These are phyloP conservation scores for Lyophyllum shimeji DNA, from an alignment of 768 basidiomycete genomes.

Conservation along the genomic window DNA sequence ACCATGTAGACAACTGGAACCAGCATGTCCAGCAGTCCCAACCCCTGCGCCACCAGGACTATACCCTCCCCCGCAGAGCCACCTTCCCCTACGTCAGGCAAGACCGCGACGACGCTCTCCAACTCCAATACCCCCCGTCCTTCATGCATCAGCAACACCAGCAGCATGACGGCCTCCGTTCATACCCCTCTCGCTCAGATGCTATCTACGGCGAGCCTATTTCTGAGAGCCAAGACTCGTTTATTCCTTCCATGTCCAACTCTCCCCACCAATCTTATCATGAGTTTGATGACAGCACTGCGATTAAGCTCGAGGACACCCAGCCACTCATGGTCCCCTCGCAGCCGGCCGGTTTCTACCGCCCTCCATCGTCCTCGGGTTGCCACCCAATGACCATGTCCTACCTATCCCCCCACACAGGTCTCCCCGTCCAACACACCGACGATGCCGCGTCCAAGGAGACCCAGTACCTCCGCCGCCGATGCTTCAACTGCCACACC, in stretches of 20 bases:
- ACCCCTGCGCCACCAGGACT: slow-evolving; percentile 40
- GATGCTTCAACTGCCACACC: slow-evolving; percentile 91
- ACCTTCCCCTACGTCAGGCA: slow-evolving; percentile 79
- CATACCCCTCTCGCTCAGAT: slow-evolving; percentile 32
- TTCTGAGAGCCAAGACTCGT: slow-evolving; percentile 34
- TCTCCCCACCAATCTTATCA: slow-evolving; percentile 46
- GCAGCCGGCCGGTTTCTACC: slow-evolving; percentile 51
- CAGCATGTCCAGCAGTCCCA: slow-evolving; percentile 33
- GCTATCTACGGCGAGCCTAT: slow-evolving; percentile 34
- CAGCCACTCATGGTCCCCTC: slow-evolving; percentile 63
- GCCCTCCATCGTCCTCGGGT: slow-evolving; percentile 24
- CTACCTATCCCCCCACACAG: slow-evolving; percentile 42
- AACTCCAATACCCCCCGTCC: slow-evolving; percentile 38
- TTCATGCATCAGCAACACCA: slow-evolving; percentile 46
- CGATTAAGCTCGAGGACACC: slow-evolving; percentile 70
- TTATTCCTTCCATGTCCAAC: slow-evolving; percentile 33
- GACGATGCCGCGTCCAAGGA: slow-evolving; percentile 91
- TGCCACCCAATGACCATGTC: slow-evolving; percentile 36
- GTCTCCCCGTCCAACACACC: slow-evolving; percentile 79
- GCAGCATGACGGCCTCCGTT: slow-evolving; percentile 32
- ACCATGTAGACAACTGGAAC: slow-evolving; percentile 22
- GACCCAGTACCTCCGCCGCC: slow-evolving; percentile 84
- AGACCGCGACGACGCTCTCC: slow-evolving; percentile 52
- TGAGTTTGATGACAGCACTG: slow-evolving; percentile 45
- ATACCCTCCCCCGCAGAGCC: slow-evolving; percentile 56